A percentile compares a stretch with the other conserved stretches of the same genome.
Conservation (phyloP, 2,329 filamentous ascomycete species). For the Cryphonectria naterciae region DNA sequence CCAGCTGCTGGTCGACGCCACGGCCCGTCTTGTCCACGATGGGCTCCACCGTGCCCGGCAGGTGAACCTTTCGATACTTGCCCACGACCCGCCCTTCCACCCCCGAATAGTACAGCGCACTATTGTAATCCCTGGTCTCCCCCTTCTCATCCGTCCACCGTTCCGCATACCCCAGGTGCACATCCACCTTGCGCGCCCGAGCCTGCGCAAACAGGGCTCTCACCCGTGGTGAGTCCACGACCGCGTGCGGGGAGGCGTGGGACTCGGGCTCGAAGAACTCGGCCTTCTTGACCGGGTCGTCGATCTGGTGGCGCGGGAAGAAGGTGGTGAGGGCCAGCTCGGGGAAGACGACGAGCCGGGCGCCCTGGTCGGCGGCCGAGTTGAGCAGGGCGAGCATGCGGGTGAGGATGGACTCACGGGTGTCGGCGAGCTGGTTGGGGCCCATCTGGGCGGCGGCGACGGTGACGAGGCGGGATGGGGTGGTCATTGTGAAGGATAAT, state of each 20-base stretch:
- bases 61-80: constrained; percentile 59
- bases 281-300: constrained; percentile 48
- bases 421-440: constrained; percentile 46
- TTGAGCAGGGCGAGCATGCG: constrained; percentile 55
- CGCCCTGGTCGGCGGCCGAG: constrained; percentile 47
- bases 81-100: constrained; percentile 44
- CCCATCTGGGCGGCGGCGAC: constrained; percentile 61
- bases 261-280: constrained; percentile 55
- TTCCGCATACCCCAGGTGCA: constrained; percentile 58
- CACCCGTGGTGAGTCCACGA: constrained; percentile 47
- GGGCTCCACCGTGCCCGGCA: constrained; percentile 53
- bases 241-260: constrained; percentile 37
- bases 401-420: constrained; percentile 46
- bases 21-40: constrained; percentile 48
- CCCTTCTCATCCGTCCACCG: constrained; percentile 44
- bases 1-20: constrained; percentile 55
- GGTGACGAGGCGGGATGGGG: constrained; percentile 28
- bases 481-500: constrained; percentile 11
- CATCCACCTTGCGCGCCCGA: constrained; percentile 50
- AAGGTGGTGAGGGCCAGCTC: constrained; percentile 61
- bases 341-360: constrained; percentile 56
- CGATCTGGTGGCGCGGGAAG: constrained; percentile 56
- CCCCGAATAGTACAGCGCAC: constrained; percentile 58
- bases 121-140: constrained; percentile 51
- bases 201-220: constrained; percentile 55